Evolutionary conservation across 306 rosid species (phyloP), one percentile per base, ranked within the genome.

Genomic region (Corylus heterophylla): DNA sequence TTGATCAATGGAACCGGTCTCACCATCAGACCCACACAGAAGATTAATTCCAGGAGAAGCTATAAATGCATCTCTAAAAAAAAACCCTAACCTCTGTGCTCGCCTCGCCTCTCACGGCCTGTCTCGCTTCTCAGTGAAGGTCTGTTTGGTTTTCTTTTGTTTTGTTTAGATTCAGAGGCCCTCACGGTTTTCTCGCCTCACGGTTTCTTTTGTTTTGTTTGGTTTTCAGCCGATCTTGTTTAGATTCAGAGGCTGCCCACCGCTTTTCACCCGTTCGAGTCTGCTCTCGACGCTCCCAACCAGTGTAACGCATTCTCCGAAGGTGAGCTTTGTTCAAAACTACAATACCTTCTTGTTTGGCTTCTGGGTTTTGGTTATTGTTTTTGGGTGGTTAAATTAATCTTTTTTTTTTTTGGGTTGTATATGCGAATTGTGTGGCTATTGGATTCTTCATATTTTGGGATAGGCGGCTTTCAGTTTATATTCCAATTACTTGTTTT

Each of bases 271-370:
- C 97, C 99, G 13, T 93, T 93, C 11, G 92, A 89, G 58, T 90
- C 97, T 10, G 96, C 99, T 58, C 84, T 91, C 35, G 98, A 90
- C 58, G 97, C 96, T 12, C 97, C 91, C 42, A 88, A 90, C 68
- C 98, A 95, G 80, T 84, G 89, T 63, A 93, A 93, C 83, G 90
- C 98, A 2, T 83, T 93, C 25, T 93, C 99, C 9, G 99, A 95
- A 95, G 99, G 98, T 94, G 78, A 29, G 3, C 17, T 1, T 5
- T 5, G 55, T 68, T 48, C 42, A 68, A 29, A 55, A 10, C 74
- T 39, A 52, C 9, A 52, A 8, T 3, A 45, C 37, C 44, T 49
- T 47, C 44, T 6, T 4, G 37, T 20, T 7, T 61, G 56, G 31
- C 59, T 79, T 12, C n/a, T 55, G 20, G 9, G 0, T 16, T 66